phyloP scores from a whole-genome alignment of 345 rosid species.

The Aquilaria sinensis region DNA sequence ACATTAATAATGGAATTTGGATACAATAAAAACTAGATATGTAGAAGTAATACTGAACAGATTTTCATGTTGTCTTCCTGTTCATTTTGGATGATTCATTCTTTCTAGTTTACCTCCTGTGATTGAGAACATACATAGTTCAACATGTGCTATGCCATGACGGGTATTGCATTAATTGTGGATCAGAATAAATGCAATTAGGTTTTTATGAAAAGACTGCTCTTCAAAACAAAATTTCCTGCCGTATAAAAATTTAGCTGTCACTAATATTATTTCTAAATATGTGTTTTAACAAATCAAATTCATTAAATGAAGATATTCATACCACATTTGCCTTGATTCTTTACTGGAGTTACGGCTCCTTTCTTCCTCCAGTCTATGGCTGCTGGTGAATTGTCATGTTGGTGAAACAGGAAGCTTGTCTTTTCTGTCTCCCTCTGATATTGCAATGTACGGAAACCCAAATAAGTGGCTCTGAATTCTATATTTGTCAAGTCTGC shows the following conservation, averaged over 20 bases:
- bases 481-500: conserved; percentile 82
- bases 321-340: conserved; percentile 90
- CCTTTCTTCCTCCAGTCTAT: conserved; percentile 85
- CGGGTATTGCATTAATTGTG: too few relatives aligned
- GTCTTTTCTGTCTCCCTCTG: not conserved
- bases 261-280: not conserved
- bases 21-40: too few relatives aligned
- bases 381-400: conserved; percentile 21
- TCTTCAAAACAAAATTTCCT: too few relatives aligned
- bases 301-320: conserved; percentile 6
- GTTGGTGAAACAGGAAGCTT: not conserved
- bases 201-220: not conserved
- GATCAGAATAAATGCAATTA: not conserved
- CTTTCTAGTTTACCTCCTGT: too few relatives aligned
- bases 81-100: too few relatives aligned
- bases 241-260: not conserved
- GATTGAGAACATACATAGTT: too few relatives aligned
- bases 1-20: too few relatives aligned
- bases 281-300: not conserved
- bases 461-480: conserved; percentile 45
- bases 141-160: too few relatives aligned
- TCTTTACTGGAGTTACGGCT: conserved; percentile 71
- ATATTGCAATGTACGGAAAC: conserved; percentile 18
- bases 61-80: too few relatives aligned
- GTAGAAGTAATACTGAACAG: too few relatives aligned